A percentile compares a stretch with the other conserved stretches of the same genome.
Evolutionary conservation across 1,284 basidiomycete genomes (phyloP).

Genomic region (Anthracocystis panici-leucophaei): DNA sequence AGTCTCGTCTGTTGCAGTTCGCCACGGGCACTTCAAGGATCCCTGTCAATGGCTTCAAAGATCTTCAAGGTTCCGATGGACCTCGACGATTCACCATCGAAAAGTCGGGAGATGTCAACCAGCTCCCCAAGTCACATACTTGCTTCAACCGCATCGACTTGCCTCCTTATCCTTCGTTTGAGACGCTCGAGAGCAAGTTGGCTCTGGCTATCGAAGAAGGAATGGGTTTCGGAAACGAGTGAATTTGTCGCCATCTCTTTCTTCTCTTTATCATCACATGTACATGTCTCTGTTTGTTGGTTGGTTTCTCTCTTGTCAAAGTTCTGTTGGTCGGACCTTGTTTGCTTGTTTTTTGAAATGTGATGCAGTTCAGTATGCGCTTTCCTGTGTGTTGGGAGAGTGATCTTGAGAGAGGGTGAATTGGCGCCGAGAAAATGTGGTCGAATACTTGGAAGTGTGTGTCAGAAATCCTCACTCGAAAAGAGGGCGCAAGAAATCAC

Average conservation of each 20-base stretch:
- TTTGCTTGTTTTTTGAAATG: conserved; percentile 4
- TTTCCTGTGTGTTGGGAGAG: not conserved
- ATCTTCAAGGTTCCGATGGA: conserved; percentile 95
- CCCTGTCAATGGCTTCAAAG: conserved; percentile 99
- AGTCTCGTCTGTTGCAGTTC: conserved; percentile 89
- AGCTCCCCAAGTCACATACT: conserved; percentile 68
- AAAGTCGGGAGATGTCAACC: conserved; percentile 67
- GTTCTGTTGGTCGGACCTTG: not conserved
- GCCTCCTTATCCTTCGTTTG: conserved; percentile 65
- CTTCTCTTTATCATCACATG: not conserved
- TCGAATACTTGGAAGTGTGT: too few relatives aligned
- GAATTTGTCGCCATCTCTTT: conserved; percentile 1
- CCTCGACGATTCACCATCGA: conserved; percentile 73
- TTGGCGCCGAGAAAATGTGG: not conserved
- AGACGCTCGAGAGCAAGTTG: conserved; percentile 67
- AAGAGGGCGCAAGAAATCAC: too few relatives aligned
- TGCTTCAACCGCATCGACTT: conserved; percentile 70
- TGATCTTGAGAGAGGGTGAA: too few relatives aligned
- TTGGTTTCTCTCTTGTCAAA: not conserved
- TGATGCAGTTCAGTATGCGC: conserved; percentile 2
- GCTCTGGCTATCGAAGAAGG: conserved; percentile 67
- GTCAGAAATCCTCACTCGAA: too few relatives aligned
- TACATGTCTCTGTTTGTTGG: conserved; percentile 1
- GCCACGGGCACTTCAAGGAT: conserved; percentile 97
- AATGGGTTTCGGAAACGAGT: conserved; percentile 67